phyloP scores from a whole-genome alignment of 495 filamentous ascomycete genomes.

The Penicillium paxilli region DNA sequence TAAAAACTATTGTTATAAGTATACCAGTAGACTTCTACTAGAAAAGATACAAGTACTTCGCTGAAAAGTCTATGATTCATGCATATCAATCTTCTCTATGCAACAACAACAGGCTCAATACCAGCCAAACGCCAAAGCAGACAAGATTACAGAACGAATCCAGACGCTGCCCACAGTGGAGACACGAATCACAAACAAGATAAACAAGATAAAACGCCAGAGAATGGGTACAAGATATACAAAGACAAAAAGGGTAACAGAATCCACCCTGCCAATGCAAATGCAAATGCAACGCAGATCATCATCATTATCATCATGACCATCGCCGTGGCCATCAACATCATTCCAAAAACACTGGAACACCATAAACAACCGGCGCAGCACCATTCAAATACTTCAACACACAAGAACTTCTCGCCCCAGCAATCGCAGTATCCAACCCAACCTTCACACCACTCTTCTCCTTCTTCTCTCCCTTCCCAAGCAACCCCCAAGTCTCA shows the following conservation, averaged over 20 bases:
- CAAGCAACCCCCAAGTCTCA: conserved; percentile 80
- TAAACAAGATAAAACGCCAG: not conserved
- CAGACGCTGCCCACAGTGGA: conserved; percentile 20
- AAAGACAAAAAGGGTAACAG: not conserved
- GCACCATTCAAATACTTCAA: conserved; percentile 91
- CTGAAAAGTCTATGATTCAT: too few species aligned
- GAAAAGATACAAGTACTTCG: too few species aligned
- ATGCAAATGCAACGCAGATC: too few species aligned
- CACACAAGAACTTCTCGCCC: conserved; percentile 70
- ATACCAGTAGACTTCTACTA: too few species aligned
- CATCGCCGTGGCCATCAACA: too few species aligned
- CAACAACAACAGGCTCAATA: not conserved
- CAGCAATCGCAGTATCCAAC: conserved; percentile 77
- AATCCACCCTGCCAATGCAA: conserved; percentile 6
- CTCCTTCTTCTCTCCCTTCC: conserved; percentile 19
- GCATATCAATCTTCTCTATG: too few species aligned
- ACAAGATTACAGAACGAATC: conserved; percentile 9
- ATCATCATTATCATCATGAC: too few species aligned
- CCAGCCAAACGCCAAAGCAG: not conserved
- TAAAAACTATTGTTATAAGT: too few species aligned
- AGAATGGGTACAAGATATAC: not conserved
- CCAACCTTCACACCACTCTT: conserved; percentile 23
- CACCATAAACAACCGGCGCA: conserved; percentile 89
- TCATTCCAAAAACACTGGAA: conserved; percentile 79
- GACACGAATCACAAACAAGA: conserved; percentile 2